phyloP scores from a whole-genome alignment of 768 basidiomycete genomes.

The Trichaptum fuscoviolaceum region DNA sequence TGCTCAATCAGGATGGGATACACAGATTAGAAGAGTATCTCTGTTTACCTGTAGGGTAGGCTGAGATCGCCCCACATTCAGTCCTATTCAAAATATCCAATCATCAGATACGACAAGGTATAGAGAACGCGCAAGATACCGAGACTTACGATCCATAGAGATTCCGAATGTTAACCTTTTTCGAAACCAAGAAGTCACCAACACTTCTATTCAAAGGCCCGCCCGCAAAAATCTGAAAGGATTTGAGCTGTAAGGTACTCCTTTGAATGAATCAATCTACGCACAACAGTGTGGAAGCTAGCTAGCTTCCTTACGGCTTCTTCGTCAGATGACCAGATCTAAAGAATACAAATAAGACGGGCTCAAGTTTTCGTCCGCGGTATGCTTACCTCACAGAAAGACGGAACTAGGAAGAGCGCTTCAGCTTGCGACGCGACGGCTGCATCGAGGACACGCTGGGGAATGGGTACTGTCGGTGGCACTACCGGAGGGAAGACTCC shows the following conservation, averaged over 20 bases:
- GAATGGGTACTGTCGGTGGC: slow-evolving; percentile 24
- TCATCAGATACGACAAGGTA: neutral
- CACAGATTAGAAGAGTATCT: neutral
- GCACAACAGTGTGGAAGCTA: slow-evolving; percentile 19
- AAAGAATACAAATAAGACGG: neutral
- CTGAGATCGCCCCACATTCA: neutral
- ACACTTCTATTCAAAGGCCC: slow-evolving; percentile 21
- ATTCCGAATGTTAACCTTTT: slow-evolving; percentile 16
- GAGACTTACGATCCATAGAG: slow-evolving; percentile 10
- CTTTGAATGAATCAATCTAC: slow-evolving; percentile 2
- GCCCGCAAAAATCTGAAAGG: slow-evolving; percentile 21
- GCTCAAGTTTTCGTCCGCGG: slow-evolving; percentile 1
- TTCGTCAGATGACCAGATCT: slow-evolving; percentile 21
- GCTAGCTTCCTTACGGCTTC: slow-evolving; percentile 17
- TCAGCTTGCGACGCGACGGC: slow-evolving; percentile 17
- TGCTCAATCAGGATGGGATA: neutral
- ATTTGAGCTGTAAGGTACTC: neutral
- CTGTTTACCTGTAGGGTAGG: neutral
- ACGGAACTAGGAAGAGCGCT: slow-evolving; percentile 23
- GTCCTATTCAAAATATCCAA: neutral
- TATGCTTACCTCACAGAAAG: slow-evolving; percentile 30
- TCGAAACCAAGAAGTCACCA: slow-evolving; percentile 19
- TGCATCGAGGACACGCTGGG: slow-evolving; percentile 21
- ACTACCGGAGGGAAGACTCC: slow-evolving; percentile 23
- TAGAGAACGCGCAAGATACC: neutral